phyloP scores from a whole-genome alignment of 2,329 filamentous ascomycete species.

The Xylariaceae sp. region DNA sequence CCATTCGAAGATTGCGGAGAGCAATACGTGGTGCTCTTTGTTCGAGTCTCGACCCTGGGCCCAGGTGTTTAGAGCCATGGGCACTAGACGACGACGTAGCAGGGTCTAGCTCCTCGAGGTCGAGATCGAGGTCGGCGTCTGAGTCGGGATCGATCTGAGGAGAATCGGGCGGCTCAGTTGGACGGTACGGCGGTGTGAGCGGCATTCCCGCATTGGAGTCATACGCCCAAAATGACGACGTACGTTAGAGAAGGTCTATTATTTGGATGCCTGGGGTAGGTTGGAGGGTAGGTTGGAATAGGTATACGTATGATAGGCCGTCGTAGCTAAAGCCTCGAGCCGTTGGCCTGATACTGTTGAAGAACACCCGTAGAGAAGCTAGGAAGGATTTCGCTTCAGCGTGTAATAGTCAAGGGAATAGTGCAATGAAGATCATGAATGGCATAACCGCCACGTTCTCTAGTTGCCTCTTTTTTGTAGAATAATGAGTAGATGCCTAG shows the following conservation, averaged over 20 bases:
- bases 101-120: slow-evolving; percentile 81
- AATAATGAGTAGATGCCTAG: not conserved
- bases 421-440: not conserved
- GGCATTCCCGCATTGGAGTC: slow-evolving; percentile 60
- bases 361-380: not conserved
- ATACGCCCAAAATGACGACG: slow-evolving; percentile 36
- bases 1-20: slow-evolving; percentile 73
- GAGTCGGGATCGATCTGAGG: slow-evolving; percentile 75
- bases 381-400: not conserved
- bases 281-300: not conserved
- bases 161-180: slow-evolving; percentile 69
- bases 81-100: slow-evolving; percentile 47
- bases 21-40: slow-evolving; percentile 68
- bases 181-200: slow-evolving; percentile 58
- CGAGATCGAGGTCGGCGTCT: slow-evolving; percentile 78
- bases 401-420: not conserved
- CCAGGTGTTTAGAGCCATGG: slow-evolving; percentile 46
- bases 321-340: not conserved
- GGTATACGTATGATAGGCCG: not conserved
- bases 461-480: not conserved
- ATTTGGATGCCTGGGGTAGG: not conserved
- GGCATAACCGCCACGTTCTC: not conserved
- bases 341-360: not conserved
- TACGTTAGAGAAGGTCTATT: slow-evolving; percentile 11
- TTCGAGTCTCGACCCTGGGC: slow-evolving; percentile 59